phyloP scores from a whole-genome alignment of 2,329 filamentous ascomycete genomes.

The Exophiala calicioides region DNA sequence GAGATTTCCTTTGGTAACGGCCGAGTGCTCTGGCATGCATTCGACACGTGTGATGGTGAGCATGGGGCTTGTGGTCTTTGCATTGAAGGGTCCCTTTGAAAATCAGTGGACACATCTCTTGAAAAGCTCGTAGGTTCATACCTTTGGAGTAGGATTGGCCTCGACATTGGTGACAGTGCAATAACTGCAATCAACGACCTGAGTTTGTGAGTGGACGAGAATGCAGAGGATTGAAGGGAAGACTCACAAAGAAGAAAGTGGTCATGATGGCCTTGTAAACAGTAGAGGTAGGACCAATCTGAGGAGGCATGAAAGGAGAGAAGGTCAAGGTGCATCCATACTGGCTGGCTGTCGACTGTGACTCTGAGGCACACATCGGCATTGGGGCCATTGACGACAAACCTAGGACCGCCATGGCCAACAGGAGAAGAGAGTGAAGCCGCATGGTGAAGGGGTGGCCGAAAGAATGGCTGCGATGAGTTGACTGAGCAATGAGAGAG shows the following conservation, averaged over 20 bases:
- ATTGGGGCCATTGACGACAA: slow-evolving; percentile 10
- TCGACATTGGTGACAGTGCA: slow-evolving; percentile 30
- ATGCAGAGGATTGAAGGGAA: background rate
- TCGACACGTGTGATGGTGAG: slow-evolving; percentile 29
- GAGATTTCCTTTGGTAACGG: slow-evolving; percentile 18
- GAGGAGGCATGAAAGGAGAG: slow-evolving; percentile 25
- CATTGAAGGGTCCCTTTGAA: slow-evolving; percentile 25
- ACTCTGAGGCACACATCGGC: slow-evolving; percentile 5
- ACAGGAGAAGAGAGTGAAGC: slow-evolving; percentile 12
- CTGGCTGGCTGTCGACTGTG: slow-evolving; percentile 1
- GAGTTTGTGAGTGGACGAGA: slow-evolving; percentile 4
- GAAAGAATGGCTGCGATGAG: too few species aligned
- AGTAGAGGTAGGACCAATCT: slow-evolving; percentile 28
- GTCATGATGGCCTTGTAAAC: slow-evolving; percentile 29
- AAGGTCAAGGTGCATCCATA: slow-evolving; percentile 26
- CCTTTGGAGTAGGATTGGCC: slow-evolving; percentile 18
- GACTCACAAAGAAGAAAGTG: slow-evolving; percentile 25
- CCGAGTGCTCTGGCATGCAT: slow-evolving; percentile 24
- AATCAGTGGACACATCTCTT: slow-evolving; percentile 7
- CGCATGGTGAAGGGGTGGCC: slow-evolving; percentile 11
- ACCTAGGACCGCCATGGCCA: slow-evolving; percentile 14
- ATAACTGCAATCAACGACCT: slow-evolving; percentile 29
- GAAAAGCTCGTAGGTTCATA: slow-evolving; percentile 7
- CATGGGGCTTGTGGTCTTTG: slow-evolving; percentile 18
- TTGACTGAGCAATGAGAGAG: background rate